Percentiles rank a stretch among this genome's conserved stretches.
phyloP scores from a whole-genome alignment of 345 rosid genomes.

The Heritiera fomes region DNA sequence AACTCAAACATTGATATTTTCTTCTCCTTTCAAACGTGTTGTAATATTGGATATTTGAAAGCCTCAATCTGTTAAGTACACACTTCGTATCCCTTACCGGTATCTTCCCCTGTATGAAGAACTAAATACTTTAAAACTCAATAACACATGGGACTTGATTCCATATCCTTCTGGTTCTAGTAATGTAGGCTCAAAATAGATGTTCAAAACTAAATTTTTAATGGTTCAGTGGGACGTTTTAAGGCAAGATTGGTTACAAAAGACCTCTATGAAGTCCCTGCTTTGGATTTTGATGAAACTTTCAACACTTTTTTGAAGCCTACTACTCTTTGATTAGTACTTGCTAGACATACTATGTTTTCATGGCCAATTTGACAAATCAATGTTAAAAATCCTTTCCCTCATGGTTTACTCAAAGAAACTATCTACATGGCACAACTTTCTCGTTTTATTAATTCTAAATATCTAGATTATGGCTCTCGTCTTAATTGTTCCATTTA shows the following conservation, averaged over 20 bases:
- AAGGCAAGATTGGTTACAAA: not conserved
- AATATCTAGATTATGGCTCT: not conserved
- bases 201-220: conserved; percentile 2
- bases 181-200: conserved; percentile 20
- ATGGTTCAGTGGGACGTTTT: not conserved
- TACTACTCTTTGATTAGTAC: not conserved
- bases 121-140: not conserved
- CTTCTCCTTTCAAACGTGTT: too few species aligned
- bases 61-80: not conserved
- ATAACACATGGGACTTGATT: conserved; percentile 9
- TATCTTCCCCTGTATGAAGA: conserved; percentile 1
- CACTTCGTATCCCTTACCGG: not conserved
- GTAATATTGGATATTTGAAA: too few species aligned
- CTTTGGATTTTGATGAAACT: conserved; percentile 15
- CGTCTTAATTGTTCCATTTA: not conserved
- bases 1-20: too few species aligned
- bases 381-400: not conserved
- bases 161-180: not conserved
- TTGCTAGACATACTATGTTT: not conserved
- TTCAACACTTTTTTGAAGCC: conserved; percentile 14
- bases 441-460: not conserved
- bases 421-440: not conserved
- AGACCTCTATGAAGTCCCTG: not conserved
- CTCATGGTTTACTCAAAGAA: not conserved
- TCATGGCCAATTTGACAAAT: not conserved